Conservation (phyloP, 768 basidiomycete genomes). For the Lactarius sanguifluus region DNA sequence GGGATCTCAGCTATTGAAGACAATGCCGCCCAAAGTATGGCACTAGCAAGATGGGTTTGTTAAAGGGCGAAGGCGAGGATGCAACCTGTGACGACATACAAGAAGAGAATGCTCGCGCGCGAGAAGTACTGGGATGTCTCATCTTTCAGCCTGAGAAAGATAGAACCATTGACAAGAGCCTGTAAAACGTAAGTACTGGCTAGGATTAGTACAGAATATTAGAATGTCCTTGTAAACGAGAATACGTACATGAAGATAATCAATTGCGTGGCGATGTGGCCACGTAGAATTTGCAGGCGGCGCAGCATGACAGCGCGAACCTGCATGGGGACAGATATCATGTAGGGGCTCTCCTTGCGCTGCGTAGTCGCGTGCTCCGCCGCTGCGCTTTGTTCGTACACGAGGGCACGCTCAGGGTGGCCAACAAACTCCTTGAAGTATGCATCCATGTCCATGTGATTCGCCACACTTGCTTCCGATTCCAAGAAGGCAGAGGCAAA, state of each 20-base stretch:
- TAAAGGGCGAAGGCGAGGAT: too few species aligned
- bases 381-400: slow-evolving; percentile 49
- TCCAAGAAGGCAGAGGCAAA: slow-evolving; percentile 43
- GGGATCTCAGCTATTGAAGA: slow-evolving; percentile 65
- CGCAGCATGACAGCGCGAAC: slow-evolving; percentile 39
- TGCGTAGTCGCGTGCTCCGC: slow-evolving; percentile 52
- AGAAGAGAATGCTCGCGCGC: slow-evolving; percentile 75
- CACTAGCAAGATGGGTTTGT: slow-evolving; percentile 37
- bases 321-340: slow-evolving; percentile 40
- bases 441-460: slow-evolving; percentile 46
- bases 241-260: slow-evolving; percentile 33
- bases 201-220: not conserved
- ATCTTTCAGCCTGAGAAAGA: slow-evolving; percentile 58
- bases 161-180: slow-evolving; percentile 56
- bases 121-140: slow-evolving; percentile 66
- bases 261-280: slow-evolving; percentile 34
- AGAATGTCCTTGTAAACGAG: not conserved
- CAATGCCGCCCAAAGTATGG: slow-evolving; percentile 58
- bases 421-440: slow-evolving; percentile 49
- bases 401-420: slow-evolving; percentile 41
- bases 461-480: slow-evolving; percentile 44
- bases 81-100: slow-evolving; percentile 43
- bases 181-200: slow-evolving; percentile 55
- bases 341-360: slow-evolving; percentile 42
- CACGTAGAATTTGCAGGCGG: slow-evolving; percentile 40